phyloP scores from a whole-genome alignment of 768 basidiomycete species.

The Roridomyces roridus region DNA sequence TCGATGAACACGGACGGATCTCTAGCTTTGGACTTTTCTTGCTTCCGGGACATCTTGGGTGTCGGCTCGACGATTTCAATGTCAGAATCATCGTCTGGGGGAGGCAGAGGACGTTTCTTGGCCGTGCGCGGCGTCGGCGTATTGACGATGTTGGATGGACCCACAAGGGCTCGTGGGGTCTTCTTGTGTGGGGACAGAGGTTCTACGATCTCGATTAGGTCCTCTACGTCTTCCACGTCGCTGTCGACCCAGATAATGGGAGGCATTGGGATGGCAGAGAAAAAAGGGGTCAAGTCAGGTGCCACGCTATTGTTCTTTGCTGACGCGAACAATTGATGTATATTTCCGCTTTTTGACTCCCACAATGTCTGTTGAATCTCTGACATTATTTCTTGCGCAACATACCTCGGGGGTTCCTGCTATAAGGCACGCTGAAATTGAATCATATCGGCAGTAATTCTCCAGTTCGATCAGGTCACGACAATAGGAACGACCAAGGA shows the following conservation, averaged over 20 bases:
- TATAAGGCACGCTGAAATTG: too few species aligned
- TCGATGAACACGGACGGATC: neutral
- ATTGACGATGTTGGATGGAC: constrained; percentile 7
- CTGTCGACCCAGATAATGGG: constrained; percentile 20
- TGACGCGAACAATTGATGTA: too few species aligned
- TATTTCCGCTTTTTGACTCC: too few species aligned
- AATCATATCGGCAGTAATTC: too few species aligned
- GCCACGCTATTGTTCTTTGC: too few species aligned
- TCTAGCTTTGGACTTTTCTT: neutral
- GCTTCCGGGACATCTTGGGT: neutral
- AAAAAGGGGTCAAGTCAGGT: neutral
- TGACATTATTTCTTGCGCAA: too few species aligned
- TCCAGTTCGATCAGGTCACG: too few species aligned
- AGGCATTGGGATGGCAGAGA: neutral
- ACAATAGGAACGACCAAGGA: too few species aligned
- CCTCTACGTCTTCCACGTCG: constrained; percentile 8
- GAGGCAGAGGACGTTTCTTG: constrained; percentile 1
- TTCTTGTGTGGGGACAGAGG: constrained; percentile 1
- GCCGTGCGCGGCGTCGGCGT: neutral
- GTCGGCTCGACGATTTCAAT: constrained; percentile 9
- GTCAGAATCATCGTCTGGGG: neutral
- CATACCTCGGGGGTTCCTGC: too few species aligned
- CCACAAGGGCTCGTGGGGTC: neutral
- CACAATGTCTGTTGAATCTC: too few species aligned
- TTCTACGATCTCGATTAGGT: constrained; percentile 16